Percentiles rank a stretch among this genome's conserved stretches.
Conservation (phyloP, 352 stramenopile species). For the Globisporangium cederbergense region DNA sequence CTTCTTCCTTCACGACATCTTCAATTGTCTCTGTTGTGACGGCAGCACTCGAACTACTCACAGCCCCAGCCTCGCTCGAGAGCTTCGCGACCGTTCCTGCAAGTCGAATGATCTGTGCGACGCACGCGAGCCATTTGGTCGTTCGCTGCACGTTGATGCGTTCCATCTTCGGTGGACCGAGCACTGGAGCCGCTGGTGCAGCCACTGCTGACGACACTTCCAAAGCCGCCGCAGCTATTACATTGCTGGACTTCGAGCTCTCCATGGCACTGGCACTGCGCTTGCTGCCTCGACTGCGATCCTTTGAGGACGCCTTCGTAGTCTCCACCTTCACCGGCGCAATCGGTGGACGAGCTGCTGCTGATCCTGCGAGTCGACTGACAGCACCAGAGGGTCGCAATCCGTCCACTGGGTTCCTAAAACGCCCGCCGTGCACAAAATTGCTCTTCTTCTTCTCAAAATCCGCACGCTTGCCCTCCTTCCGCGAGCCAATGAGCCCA, state of each 20-base stretch:
- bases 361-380: background rate
- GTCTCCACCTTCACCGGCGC: conserved; percentile 1
- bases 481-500: conserved; percentile 48
- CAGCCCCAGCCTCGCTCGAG: background rate
- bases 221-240: background rate
- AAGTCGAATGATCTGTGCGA: conserved; percentile 66
- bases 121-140: conserved; percentile 61
- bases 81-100: conserved; percentile 23
- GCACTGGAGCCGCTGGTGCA: conserved; percentile 18
- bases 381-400: background rate
- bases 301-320: conserved; percentile 5
- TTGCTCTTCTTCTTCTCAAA: conserved; percentile 60
- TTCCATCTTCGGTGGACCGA: conserved; percentile 72
- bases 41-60: background rate
- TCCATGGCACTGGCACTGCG: conserved; percentile 1
- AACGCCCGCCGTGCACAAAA: conserved; percentile 61
- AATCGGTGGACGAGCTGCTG: background rate
- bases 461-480: conserved; percentile 43
- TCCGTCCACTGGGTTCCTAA: conserved; percentile 40
- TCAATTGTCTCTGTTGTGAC: background rate
- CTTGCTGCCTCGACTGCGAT: conserved; percentile 4
- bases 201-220: conserved; percentile 11
- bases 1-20: background rate
- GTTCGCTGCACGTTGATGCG: conserved; percentile 77
- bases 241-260: background rate